Evolutionary conservation across 2,329 filamentous ascomycete genomes (phyloP).

Genomic region (Stemphylium beticola): DNA sequence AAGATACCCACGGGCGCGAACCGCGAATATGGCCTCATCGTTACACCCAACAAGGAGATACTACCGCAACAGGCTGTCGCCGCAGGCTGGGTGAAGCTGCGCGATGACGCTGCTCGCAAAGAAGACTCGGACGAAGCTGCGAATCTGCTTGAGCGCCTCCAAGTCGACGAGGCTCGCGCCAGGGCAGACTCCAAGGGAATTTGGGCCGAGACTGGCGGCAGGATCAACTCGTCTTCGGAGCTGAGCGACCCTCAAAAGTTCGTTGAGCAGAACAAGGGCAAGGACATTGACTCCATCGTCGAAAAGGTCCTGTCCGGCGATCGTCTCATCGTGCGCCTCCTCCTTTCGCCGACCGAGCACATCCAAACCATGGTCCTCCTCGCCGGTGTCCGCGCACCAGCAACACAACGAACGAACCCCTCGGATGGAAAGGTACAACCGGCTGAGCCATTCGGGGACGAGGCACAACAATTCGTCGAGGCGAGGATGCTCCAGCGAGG

Average conservation of each 20-base stretch:
- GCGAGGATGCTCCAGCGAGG: slow-evolving; percentile 82
- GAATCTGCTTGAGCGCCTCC: slow-evolving; percentile 76
- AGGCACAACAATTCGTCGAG: slow-evolving; percentile 88
- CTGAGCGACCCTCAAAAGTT: slow-evolving; percentile 76
- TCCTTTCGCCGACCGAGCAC: slow-evolving; percentile 83
- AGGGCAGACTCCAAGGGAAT: slow-evolving; percentile 80
- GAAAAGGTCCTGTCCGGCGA: slow-evolving; percentile 93
- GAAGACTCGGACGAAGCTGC: slow-evolving; percentile 80
- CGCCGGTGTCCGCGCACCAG: slow-evolving; percentile 85
- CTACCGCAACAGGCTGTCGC: slow-evolving; percentile 84
- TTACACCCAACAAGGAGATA: slow-evolving; percentile 70
- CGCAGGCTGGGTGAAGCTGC: slow-evolving; percentile 90
- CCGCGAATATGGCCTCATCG: slow-evolving; percentile 85
- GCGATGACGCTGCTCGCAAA: slow-evolving; percentile 91
- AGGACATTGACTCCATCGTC: slow-evolving; percentile 78
- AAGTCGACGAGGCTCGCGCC: slow-evolving; percentile 77
- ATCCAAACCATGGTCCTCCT: slow-evolving; percentile 86
- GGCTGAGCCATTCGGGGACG: slow-evolving; percentile 87
- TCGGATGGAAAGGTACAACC: slow-evolving; percentile 80
- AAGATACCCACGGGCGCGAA: slow-evolving; percentile 77
- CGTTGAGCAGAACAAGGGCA: slow-evolving; percentile 82
- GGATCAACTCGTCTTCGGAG: slow-evolving; percentile 82
- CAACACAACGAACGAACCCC: slow-evolving; percentile 83
- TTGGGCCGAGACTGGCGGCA: slow-evolving; percentile 70
- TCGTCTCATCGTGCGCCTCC: slow-evolving; percentile 81